These are phyloP conservation scores for Hemileccinum impolitum DNA, from an alignment of 768 basidiomycete species.

Conservation along the genomic window DNA sequence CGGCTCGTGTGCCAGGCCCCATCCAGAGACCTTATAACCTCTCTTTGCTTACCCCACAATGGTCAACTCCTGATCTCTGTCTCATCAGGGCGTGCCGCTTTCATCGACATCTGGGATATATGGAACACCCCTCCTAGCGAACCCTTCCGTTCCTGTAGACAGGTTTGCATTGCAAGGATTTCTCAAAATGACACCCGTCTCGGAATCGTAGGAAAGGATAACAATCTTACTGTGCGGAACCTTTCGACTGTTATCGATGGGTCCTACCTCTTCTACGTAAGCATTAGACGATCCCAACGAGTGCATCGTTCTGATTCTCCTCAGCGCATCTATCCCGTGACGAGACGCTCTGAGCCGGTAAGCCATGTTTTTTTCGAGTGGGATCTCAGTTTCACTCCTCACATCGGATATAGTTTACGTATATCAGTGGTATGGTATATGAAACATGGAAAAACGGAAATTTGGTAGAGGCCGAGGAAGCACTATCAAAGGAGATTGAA, in stretches of 20 bases:
- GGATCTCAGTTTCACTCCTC: neutral
- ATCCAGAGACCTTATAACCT: conserved; percentile 4
- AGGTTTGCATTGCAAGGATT: neutral
- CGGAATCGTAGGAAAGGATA: neutral
- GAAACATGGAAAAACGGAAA: conserved; percentile 8
- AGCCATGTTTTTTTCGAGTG: neutral
- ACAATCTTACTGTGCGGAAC: neutral
- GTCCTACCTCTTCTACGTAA: conserved; percentile 3
- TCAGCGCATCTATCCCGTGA: conserved; percentile 5
- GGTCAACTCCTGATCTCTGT: conserved; percentile 10
- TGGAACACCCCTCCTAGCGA: neutral
- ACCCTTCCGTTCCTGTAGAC: conserved; percentile 1
- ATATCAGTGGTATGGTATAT: conserved; percentile 1
- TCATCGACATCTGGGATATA: conserved; percentile 15
- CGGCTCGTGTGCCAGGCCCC: neutral
- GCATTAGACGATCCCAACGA: neutral
- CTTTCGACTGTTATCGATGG: neutral
- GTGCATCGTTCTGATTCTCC: neutral
- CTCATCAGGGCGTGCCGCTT: conserved; percentile 1
- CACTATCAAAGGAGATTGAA: conserved; percentile 11
- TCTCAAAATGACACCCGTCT: conserved; percentile 8
- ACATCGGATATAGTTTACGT: conserved; percentile 8
- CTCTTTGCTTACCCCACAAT: conserved; percentile 1
- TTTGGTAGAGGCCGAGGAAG: conserved; percentile 3
- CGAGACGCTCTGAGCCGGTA: conserved; percentile 4